Base-by-base conservation (phyloP, 2,329 filamentous ascomycete species). In the Fusarium irregulare region DNA sequence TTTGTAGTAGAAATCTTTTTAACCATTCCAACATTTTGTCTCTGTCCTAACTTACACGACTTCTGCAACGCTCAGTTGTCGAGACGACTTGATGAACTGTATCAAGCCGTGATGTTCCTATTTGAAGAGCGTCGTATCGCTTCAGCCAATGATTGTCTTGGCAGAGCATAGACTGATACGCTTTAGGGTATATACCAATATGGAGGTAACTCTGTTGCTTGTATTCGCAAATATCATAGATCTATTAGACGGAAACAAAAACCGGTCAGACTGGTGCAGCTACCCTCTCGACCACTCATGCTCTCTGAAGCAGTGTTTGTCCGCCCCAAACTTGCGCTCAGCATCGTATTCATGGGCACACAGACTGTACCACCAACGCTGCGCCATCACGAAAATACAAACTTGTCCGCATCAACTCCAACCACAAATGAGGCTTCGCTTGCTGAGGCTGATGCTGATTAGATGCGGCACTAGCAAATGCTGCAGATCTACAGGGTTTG, bases 1-100 rank as follows among this genome's bases (percentile, higher is more conserved):
- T 80, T 78, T 80, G 76, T 82, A 80, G 80, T 81, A 82, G 80
- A 83, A 80, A 79, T 78, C 72, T 60, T 74, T 77, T 77, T 76
- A 72, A 77, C 75, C 69, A 74, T 67, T 67, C 59, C 51, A 68
- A 60, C 55, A 50, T 51, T 60, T 69, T 57, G 60, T 66, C 45
- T 46, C 46, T 47, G 23, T 45, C 48, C 37, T 27, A 53, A 42
- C 27, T 64, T 61, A n/a, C n/a, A 60, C 18, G 14, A 64, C 41
- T n/a, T 40, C 23, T 45, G 30, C 11, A 54, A 25, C 27, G 25
- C 44, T 46, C n/a, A 27, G 40, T 28, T n/a, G 18, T 60, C 27
- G 41, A 59, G 25, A 44, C 30, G 21, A 18, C 23, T 23, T 14
- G 25, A 10, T 42, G 14, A 32, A 25, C 30, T 58, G 27, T 25